Percentiles rank a stretch among this genome's conserved stretches.
These are phyloP conservation scores for Entrophospora sp. DNA, from an alignment of 192 early-diverging fungal genomes.

Conservation along the genomic window DNA sequence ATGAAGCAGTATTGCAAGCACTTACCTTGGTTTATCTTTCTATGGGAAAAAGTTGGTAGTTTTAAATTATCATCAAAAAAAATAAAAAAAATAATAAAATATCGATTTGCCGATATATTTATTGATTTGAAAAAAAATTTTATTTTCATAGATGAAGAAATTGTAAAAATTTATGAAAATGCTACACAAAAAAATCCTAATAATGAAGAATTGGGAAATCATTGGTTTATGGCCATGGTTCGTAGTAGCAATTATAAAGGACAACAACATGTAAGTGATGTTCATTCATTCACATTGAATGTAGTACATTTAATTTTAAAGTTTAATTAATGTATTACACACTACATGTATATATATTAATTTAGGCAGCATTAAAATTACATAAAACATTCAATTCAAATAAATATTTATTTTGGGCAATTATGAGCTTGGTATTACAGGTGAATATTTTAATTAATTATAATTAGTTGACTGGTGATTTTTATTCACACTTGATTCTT, in stretches of 20 bases:
- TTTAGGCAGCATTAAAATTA: constrained; percentile 66
- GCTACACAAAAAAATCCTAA: constrained; percentile 50
- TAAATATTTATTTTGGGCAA: constrained; percentile 83
- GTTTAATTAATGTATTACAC: not conserved
- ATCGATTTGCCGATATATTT: too few species aligned
- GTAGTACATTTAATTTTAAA: too few species aligned
- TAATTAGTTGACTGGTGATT: not conserved
- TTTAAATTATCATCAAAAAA: not conserved
- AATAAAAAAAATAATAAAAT: too few species aligned
- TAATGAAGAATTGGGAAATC: constrained; percentile 63
- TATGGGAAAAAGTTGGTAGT: constrained; percentile 39
- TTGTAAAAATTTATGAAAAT: constrained; percentile 64
- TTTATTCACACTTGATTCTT: not conserved
- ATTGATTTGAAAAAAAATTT: too few species aligned
- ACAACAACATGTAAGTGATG: constrained; percentile 46
- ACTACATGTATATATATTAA: not conserved
- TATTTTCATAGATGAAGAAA: constrained; percentile 52
- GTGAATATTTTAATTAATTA: constrained; percentile 22
- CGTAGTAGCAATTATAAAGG: constrained; percentile 56
- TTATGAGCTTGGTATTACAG: constrained; percentile 72
- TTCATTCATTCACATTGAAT: too few species aligned
- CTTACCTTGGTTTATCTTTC: constrained; percentile 48
- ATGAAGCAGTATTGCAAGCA: constrained; percentile 54
- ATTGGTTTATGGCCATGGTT: constrained; percentile 79
- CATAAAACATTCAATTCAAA: constrained; percentile 69